Conservation (phyloP, 257 asterid species). For the Voacanga thouarsii region DNA sequence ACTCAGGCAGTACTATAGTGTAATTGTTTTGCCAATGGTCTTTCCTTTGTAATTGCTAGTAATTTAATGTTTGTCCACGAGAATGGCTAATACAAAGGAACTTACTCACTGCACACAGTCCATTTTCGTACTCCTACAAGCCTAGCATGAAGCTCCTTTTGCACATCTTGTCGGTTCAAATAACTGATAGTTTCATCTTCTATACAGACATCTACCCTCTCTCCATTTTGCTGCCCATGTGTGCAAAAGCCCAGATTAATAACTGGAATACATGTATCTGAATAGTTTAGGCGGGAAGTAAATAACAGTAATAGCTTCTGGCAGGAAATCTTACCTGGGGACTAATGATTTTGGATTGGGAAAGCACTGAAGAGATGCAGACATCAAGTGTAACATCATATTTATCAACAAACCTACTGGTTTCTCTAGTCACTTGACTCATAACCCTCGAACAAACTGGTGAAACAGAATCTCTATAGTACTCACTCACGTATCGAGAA, state of each 20-base stretch:
- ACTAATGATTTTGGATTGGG: constrained; percentile 56
- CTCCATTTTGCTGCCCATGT: constrained; percentile 40
- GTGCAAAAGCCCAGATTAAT: not conserved
- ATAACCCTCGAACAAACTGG: constrained; percentile 47
- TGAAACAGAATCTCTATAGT: constrained; percentile 48
- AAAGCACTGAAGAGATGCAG: constrained; percentile 59
- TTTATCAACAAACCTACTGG: constrained; percentile 59
- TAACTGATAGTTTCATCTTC: constrained; percentile 59
- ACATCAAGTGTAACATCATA: constrained; percentile 74
- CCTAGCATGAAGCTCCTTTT: constrained; percentile 57
- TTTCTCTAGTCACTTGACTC: constrained; percentile 56
- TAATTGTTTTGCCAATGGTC: no score
- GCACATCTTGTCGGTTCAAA: constrained; percentile 58
- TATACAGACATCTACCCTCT: constrained; percentile 57
- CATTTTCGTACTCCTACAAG: constrained; percentile 60
- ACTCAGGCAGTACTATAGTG: not conserved
- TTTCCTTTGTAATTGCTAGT: not conserved
- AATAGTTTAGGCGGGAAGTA: not conserved
- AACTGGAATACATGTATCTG: not conserved
- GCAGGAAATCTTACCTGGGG: constrained; percentile 42
- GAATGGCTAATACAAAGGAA: not conserved
- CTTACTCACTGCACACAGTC: constrained; percentile 68
- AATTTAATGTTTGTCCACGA: not conserved
- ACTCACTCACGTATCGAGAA: constrained; percentile 60
- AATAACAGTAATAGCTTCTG: not conserved